These are phyloP conservation scores for Solanum bulbocastanum DNA, from an alignment of 257 asterid species.

Conservation along the genomic window DNA sequence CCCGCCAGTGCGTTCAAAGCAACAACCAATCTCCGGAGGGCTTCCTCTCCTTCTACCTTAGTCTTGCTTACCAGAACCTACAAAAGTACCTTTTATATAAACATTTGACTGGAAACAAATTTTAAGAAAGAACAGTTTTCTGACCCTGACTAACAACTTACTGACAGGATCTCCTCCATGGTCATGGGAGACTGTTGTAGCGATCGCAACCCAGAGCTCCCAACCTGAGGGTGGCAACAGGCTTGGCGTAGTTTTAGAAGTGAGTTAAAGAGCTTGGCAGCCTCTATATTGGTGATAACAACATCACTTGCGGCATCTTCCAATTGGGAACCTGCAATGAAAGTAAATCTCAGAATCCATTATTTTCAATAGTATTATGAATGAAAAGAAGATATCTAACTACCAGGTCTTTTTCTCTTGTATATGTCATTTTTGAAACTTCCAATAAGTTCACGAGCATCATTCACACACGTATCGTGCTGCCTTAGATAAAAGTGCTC, in stretches of 20 bases:
- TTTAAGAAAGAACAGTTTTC: slow-evolving; percentile 5
- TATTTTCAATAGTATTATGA: background rate
- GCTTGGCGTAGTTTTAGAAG: slow-evolving; percentile 99
- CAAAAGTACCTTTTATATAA: slow-evolving; percentile 9
- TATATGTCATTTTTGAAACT: slow-evolving; percentile 47
- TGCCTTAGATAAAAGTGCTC: slow-evolving; percentile 91
- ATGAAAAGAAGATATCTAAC: background rate
- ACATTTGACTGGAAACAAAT: background rate
- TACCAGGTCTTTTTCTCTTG: slow-evolving; percentile 50
- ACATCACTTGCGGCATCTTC: slow-evolving; percentile 33
- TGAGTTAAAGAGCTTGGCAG: slow-evolving; percentile 87
- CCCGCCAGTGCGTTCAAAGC: slow-evolving; percentile 97
- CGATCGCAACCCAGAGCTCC: slow-evolving; percentile 93
- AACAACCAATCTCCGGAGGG: slow-evolving; percentile 75
- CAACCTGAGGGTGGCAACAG: slow-evolving; percentile 99
- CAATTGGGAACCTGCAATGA: slow-evolving; percentile 37
- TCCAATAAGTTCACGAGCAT: slow-evolving; percentile 80
- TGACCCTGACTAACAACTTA: slow-evolving; percentile 25
- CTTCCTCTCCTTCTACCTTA: slow-evolving; percentile 93
- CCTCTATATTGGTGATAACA: slow-evolving; percentile 64
- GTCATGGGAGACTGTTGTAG: slow-evolving; percentile 96
- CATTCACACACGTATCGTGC: slow-evolving; percentile 83
- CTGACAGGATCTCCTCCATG: slow-evolving; percentile 92
- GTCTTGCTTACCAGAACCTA: slow-evolving; percentile 94
- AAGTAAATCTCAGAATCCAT: background rate